Conservation (phyloP, 2,329 filamentous ascomycete genomes). For the Emergomyces africanus region DNA sequence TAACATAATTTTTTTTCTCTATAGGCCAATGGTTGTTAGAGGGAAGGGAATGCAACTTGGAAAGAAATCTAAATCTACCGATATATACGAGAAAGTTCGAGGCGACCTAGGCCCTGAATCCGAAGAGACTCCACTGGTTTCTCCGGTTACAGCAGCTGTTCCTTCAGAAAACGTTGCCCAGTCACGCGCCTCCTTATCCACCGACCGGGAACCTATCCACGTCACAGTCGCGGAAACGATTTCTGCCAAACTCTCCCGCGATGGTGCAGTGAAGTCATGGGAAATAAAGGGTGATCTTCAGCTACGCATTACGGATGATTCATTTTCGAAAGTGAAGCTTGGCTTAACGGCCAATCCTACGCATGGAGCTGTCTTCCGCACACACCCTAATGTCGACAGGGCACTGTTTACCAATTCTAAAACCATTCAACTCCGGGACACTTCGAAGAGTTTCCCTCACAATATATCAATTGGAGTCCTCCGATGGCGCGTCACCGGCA, state of each 20-base stretch:
- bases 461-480: constrained; percentile 91
- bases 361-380: constrained; percentile 80
- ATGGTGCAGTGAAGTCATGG: constrained; percentile 75
- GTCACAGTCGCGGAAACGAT: constrained; percentile 84
- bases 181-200: constrained; percentile 50
- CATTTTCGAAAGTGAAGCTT: constrained; percentile 84
- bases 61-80: constrained; percentile 95
- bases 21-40: constrained; percentile 50
- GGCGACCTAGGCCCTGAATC: constrained; percentile 80
- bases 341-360: constrained; percentile 62
- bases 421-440: constrained; percentile 80
- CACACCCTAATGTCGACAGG: constrained; percentile 94
- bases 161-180: constrained; percentile 36
- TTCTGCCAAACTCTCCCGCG: constrained; percentile 73
- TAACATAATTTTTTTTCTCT: background rate
- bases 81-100: constrained; percentile 93
- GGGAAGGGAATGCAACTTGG: constrained; percentile 98
- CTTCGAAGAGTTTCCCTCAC: constrained; percentile 75
- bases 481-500: constrained; percentile 70
- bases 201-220: constrained; percentile 75
- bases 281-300: constrained; percentile 87
- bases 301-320: constrained; percentile 75
- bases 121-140: constrained; percentile 62
- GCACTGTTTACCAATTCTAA: constrained; percentile 70
- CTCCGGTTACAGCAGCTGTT: constrained; percentile 41